phyloP scores from a whole-genome alignment of 345 rosid species.

The Brassica juncea region DNA sequence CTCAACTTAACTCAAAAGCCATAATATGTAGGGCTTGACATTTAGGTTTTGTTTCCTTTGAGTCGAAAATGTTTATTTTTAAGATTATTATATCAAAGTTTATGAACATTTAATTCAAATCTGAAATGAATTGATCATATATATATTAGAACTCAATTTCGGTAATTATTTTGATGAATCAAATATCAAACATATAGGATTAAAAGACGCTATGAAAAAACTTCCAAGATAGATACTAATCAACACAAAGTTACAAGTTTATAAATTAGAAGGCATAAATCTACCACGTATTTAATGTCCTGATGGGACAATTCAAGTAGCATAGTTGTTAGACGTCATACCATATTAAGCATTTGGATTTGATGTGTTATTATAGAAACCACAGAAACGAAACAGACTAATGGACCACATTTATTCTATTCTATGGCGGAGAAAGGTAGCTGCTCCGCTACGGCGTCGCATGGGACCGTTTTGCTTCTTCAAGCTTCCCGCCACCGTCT shows the following conservation, averaged over 20 bases:
- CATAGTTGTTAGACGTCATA: conserved; percentile 38
- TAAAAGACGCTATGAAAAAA: neutral
- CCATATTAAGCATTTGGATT: conserved; percentile 13
- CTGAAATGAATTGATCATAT: neutral
- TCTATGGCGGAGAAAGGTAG: conserved; percentile 27
- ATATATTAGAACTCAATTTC: neutral
- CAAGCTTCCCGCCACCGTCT: conserved; percentile 32
- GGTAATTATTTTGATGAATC: neutral
- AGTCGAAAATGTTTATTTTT: neutral
- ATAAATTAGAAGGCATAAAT: neutral
- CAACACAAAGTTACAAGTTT: too few species aligned
- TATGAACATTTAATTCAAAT: neutral
- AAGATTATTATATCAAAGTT: neutral
- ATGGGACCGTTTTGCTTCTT: conserved; percentile 31
- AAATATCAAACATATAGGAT: neutral
- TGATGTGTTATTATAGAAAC: conserved; percentile 17
- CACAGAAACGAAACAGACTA: neutral
- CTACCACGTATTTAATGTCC: neutral
- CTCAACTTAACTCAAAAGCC: neutral
- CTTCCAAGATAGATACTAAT: neutral
- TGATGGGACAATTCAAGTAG: conserved; percentile 29
- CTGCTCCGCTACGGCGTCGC: conserved; percentile 31
- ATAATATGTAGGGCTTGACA: neutral
- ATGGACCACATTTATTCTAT: conserved; percentile 27
- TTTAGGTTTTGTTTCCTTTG: neutral